These are phyloP conservation scores for Cenococcum geophilum DNA, from an alignment of 495 filamentous ascomycete genomes.

Conservation along the genomic window DNA sequence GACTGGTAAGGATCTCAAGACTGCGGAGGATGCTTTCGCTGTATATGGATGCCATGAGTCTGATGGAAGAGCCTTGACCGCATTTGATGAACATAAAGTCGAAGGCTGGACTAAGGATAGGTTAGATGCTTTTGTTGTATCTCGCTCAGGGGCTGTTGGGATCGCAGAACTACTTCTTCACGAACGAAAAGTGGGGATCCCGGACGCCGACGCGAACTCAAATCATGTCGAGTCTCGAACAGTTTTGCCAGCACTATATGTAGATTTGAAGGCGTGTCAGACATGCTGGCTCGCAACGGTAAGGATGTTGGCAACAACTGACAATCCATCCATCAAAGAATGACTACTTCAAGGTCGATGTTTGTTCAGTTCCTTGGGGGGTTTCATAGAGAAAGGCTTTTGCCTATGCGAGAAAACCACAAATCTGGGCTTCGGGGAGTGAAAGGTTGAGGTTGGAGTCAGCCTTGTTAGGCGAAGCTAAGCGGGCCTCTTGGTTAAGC, in stretches of 20 bases:
- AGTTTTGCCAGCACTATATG: constrained; percentile 57
- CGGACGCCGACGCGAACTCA: constrained; percentile 71
- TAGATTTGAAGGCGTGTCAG: constrained; percentile 37
- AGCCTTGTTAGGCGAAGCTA: too few species aligned
- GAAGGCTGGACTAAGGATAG: constrained; percentile 52
- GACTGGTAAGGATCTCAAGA: constrained; percentile 16
- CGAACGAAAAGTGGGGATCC: constrained; percentile 50
- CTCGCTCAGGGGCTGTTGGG: constrained; percentile 60
- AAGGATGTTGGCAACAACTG: constrained; percentile 26
- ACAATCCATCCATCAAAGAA: neutral
- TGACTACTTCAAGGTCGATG: too few species aligned
- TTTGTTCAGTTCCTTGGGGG: too few species aligned
- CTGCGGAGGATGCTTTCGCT: constrained; percentile 48
- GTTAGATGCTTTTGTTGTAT: constrained; percentile 56
- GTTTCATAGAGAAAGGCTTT: too few species aligned
- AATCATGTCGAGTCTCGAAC: constrained; percentile 67
- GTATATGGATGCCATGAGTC: constrained; percentile 55
- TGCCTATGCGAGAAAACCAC: too few species aligned
- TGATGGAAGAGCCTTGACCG: constrained; percentile 49
- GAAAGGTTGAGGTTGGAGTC: too few species aligned
- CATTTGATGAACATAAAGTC: constrained; percentile 42
- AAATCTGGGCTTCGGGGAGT: too few species aligned
- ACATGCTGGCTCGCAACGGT: constrained; percentile 47
- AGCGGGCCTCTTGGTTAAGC: too few species aligned
- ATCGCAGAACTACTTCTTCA: constrained; percentile 51